Conservation (phyloP, 1,284 basidiomycete species). For the Takashimella tepidaria region DNA sequence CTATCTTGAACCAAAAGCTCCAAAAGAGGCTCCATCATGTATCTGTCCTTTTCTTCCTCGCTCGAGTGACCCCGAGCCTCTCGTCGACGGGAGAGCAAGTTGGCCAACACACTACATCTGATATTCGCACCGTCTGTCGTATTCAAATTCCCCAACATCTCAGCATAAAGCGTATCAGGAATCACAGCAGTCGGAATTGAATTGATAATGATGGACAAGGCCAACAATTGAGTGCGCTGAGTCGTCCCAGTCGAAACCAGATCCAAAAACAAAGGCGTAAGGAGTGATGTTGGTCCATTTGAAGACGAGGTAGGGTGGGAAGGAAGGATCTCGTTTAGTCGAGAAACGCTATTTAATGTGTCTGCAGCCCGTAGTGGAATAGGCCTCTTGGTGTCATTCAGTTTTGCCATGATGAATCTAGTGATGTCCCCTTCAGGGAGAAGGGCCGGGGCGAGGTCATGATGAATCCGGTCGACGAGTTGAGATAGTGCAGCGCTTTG, state of each 20-base stretch:
- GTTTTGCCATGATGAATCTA: conserved; percentile 13
- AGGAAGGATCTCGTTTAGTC: conserved; percentile 11
- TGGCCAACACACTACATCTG: conserved; percentile 25
- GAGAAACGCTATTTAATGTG: conserved; percentile 15
- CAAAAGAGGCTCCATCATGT: conserved; percentile 21
- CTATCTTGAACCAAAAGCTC: conserved; percentile 18
- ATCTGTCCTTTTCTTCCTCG: conserved; percentile 6
- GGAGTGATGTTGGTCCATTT: conserved; percentile 6
- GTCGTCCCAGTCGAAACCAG: conserved; percentile 10
- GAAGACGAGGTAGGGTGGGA: conserved; percentile 4
- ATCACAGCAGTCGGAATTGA: conserved; percentile 16
- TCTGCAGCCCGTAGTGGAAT: conserved; percentile 27
- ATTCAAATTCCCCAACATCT: conserved; percentile 22
- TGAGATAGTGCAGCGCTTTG: neutral
- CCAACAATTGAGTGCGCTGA: conserved; percentile 16
- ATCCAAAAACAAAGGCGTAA: conserved; percentile 26
- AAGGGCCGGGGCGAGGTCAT: conserved; percentile 16
- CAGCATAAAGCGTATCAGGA: conserved; percentile 14
- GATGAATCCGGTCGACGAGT: conserved; percentile 14
- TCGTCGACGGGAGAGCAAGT: conserved; percentile 12
- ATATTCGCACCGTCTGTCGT: conserved; percentile 18
- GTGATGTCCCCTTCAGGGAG: conserved; percentile 17
- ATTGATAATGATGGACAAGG: conserved; percentile 21
- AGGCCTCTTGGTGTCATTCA: conserved; percentile 23
- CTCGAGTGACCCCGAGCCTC: neutral